Base-by-base conservation (phyloP, 805 yeast species). In the Spathaspora gorwiae region DNA sequence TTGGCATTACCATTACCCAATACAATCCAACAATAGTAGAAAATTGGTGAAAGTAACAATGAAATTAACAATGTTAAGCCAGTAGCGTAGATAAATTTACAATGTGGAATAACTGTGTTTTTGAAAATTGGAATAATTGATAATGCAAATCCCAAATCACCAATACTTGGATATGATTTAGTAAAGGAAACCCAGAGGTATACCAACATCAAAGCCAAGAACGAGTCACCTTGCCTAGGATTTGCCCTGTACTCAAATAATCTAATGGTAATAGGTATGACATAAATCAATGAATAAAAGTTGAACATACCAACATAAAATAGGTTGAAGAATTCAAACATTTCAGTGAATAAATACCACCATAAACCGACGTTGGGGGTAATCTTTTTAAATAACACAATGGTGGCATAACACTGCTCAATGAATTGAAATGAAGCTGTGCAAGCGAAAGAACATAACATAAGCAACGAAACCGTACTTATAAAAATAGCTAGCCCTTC, bases 271-370 rank as follows among this genome's bases (percentile, higher is more conserved):
- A 92, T 55, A 12, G 98, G 98, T 1, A 86, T 48, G 3, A 83
- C 72, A 60, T 87, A 86, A 2, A 83, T 67, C 14, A 81, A 70
- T 12, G 81, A 65, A 64, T 83, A 89, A 39, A 90, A 57, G 56
- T 90, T 90, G 79, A 90, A 94, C 15, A 90, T 83, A 9, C 89
- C 82, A 35, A 83, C 68, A 71, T 87, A 94, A 57, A 94, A 90
- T 15, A 87, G 81, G 27, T 84, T 76, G 73, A 92, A 94, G 59
- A 82, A 86, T 45, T 85, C 94, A 66, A 94, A 94, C 80, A 94
- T 87, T 64, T 94, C 99, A 36, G 92, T 86, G 71, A 94, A 94
- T 56, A 90, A 82, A 68, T 94, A 94, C 99, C 99, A 94, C 99
- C 99, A 94, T 15, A 94, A 70, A 0, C 99, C 99, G 52, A 94